Conservation (phyloP, 164 flowering plant species). For the Dillenia suffruticosa region DNA sequence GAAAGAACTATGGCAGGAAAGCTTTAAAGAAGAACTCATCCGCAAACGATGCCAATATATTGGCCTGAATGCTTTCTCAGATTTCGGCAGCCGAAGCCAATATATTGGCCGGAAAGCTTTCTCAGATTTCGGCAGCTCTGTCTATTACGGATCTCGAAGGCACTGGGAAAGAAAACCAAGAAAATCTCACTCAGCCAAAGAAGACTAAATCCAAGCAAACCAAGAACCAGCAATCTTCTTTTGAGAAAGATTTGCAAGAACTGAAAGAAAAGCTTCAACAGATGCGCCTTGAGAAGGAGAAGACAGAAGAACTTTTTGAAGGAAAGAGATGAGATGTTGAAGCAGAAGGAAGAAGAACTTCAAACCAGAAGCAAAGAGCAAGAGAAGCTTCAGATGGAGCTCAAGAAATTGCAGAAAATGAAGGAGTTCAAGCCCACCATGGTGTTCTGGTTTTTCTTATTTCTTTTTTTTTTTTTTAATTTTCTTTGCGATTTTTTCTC, state of each 20-base stretch:
- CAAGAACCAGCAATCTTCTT: constrained; percentile 21
- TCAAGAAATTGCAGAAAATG: constrained; percentile 85
- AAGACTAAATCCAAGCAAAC: constrained; percentile 15
- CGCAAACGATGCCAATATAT: constrained; percentile 44
- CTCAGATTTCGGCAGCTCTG: constrained; percentile 26
- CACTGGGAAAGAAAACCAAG: constrained; percentile 49
- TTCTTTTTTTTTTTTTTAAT: not conserved
- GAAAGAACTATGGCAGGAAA: constrained; percentile 26
- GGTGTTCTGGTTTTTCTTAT: constrained; percentile 34
- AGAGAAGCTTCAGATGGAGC: constrained; percentile 69
- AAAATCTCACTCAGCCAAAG: constrained; percentile 29
- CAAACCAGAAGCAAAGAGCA: constrained; percentile 47
- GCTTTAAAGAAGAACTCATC: constrained; percentile 55
- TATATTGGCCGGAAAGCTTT: constrained; percentile 36
- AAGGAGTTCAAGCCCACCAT: constrained; percentile 91
- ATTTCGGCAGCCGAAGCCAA: constrained; percentile 41
- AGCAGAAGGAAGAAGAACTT: constrained; percentile 64
- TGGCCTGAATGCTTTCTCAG: constrained; percentile 33
- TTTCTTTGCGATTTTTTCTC: not conserved
- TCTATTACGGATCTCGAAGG: constrained; percentile 7
- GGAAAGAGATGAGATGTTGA: constrained; percentile 54
- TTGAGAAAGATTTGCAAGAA: constrained; percentile 66
- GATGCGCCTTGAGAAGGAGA: constrained; percentile 73
- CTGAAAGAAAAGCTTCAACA: constrained; percentile 68
- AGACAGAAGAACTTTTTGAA: constrained; percentile 66